Conservation (phyloP, 208 protist species). For the Crithidia sp. region DNA sequence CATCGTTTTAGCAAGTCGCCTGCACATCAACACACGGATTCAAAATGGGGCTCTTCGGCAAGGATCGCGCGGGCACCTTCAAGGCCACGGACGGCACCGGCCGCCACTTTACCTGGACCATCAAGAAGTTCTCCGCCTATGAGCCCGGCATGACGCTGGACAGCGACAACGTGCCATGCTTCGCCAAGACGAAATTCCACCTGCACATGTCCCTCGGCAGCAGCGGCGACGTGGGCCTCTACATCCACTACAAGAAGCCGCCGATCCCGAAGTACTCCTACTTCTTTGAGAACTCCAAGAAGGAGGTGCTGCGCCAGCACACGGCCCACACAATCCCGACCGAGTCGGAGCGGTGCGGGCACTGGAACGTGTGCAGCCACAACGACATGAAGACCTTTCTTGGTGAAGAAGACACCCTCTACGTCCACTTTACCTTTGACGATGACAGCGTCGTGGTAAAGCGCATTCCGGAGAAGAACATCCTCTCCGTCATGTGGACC, state of each 20-base stretch:
- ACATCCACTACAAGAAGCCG: slow-evolving; percentile 87
- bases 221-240: slow-evolving; percentile 72
- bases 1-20: not conserved
- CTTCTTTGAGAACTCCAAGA: slow-evolving; percentile 72
- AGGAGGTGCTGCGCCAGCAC: slow-evolving; percentile 81
- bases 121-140: slow-evolving; percentile 62
- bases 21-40: not conserved
- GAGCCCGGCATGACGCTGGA: slow-evolving; percentile 53
- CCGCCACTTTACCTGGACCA: slow-evolving; percentile 73
- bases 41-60: slow-evolving; percentile 74
- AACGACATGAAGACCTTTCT: slow-evolving; percentile 61
- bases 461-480: slow-evolving; percentile 31
- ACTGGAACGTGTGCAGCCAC: slow-evolving; percentile 82
- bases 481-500: slow-evolving; percentile 59
- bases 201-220: slow-evolving; percentile 75
- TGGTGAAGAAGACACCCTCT: slow-evolving; percentile 56
- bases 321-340: slow-evolving; percentile 87
- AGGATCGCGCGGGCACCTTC: slow-evolving; percentile 72
- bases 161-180: slow-evolving; percentile 71
- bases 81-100: slow-evolving; percentile 43
- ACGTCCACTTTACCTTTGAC: slow-evolving; percentile 75
- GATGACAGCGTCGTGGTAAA: slow-evolving; percentile 65
- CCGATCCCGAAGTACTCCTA: slow-evolving; percentile 92
- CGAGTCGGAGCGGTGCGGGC: slow-evolving; percentile 83
- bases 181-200: slow-evolving; percentile 81